A percentile compares a stretch with the other conserved stretches of the same genome.
Evolutionary conservation across 768 basidiomycete genomes (phyloP).

Genomic region (Panellus pusillus): DNA sequence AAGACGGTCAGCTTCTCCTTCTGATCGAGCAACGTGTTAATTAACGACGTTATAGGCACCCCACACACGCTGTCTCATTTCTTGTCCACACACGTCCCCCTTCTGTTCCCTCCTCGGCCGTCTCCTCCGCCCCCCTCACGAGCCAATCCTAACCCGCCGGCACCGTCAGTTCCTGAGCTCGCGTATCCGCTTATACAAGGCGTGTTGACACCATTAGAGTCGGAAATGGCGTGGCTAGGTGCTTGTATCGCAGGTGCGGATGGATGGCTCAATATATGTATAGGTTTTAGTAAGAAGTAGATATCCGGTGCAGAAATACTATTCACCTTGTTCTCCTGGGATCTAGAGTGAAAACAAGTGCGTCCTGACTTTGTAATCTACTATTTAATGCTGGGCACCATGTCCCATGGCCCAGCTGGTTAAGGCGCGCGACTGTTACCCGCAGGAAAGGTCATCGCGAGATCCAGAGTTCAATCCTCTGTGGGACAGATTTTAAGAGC

Average conservation of each 20-base stretch:
- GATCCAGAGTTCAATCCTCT: too few species aligned
- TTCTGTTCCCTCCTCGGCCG: constrained; percentile 67
- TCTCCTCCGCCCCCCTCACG: constrained; percentile 45
- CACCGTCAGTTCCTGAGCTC: constrained; percentile 44
- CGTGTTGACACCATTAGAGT: constrained; percentile 74
- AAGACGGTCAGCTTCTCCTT: constrained; percentile 62
- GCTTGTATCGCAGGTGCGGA: constrained; percentile 91
- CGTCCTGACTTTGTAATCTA: too few species aligned
- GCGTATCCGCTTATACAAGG: constrained; percentile 87
- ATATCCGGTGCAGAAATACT: not conserved
- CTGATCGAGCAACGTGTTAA: not conserved
- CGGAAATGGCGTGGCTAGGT: constrained; percentile 94
- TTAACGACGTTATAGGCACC: constrained; percentile 47
- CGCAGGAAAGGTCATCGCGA: too few species aligned
- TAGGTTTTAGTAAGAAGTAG: constrained; percentile 51
- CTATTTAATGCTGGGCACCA: too few species aligned
- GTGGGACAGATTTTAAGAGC: too few species aligned
- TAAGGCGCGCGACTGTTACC: too few species aligned
- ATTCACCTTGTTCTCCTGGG: too few species aligned
- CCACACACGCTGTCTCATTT: constrained; percentile 69
- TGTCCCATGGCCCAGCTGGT: too few species aligned
- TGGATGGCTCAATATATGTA: constrained; percentile 91
- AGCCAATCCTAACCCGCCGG: constrained; percentile 37
- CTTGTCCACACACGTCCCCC: constrained; percentile 72
- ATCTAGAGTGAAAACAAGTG: too few species aligned